These are phyloP conservation scores for Geotrichum reessii DNA, from an alignment of 1,139 yeast genomes.

Conservation along the genomic window DNA sequence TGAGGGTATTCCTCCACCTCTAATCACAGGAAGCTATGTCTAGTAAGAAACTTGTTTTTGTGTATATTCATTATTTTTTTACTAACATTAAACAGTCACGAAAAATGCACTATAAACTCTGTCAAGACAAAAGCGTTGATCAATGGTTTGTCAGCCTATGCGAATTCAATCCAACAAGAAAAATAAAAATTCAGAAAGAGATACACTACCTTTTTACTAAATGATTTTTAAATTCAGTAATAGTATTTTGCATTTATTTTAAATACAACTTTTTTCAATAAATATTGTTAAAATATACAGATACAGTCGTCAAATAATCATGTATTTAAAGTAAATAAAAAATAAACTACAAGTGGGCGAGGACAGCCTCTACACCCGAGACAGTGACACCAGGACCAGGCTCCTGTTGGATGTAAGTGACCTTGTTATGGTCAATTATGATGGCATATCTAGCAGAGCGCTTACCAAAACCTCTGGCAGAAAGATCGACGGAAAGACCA, in stretches of 20 bases:
- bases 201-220: neutral
- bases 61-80: no score
- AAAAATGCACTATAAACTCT: conserved; percentile 3
- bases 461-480: conserved; percentile 53
- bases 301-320: no score
- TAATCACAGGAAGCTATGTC: conserved; percentile 6
- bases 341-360: conserved; percentile 34
- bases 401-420: conserved; percentile 64
- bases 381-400: conserved; percentile 55
- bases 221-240: neutral
- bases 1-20: conserved; percentile 18
- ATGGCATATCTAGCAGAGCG: conserved; percentile 72
- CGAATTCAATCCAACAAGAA: neutral
- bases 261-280: no score
- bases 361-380: conserved; percentile 55
- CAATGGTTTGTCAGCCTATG: conserved; percentile 7
- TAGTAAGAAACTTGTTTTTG: conserved; percentile 8
- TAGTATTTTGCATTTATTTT: no score
- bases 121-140: conserved; percentile 10
- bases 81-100: conserved; percentile 6
- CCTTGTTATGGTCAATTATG: conserved; percentile 59
- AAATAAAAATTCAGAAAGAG: neutral
- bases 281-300: no score
- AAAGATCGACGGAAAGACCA: conserved; percentile 55
- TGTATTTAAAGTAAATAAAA: neutral